Percentiles rank a stretch among this genome's conserved stretches.
Conservation (phyloP, 2,329 filamentous ascomycete species). For the Beauveria brongniartii region DNA sequence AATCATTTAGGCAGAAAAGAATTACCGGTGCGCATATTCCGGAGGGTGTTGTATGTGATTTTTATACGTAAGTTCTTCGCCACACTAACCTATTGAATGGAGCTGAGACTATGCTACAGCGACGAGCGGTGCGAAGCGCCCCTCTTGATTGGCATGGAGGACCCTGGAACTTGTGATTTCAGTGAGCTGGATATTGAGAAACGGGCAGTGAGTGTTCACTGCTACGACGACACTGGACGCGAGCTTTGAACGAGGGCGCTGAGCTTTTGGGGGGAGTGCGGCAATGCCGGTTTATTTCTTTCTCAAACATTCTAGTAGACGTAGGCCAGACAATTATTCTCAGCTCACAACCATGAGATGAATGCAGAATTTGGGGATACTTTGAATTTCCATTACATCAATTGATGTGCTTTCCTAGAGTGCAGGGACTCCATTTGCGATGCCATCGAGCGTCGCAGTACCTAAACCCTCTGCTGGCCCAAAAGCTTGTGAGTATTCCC, state of each 20-base stretch:
- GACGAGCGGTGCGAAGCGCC: not conserved
- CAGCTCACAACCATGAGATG: not conserved
- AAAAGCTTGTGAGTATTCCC: not conserved
- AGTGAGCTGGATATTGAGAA: not conserved
- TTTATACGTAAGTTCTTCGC: not conserved
- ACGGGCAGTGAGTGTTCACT: not conserved
- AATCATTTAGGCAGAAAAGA: not conserved
- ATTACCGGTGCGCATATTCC: not conserved
- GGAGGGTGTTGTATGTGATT: not conserved
- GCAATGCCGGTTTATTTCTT: not conserved
- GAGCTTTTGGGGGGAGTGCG: not conserved
- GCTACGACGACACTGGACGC: not conserved
- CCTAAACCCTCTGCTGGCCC: not conserved
- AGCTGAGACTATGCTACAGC: slow-evolving; percentile 25
- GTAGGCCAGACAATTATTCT: not conserved
- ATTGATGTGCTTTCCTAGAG: not conserved
- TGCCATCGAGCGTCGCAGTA: not conserved
- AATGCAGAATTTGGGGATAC: not conserved
- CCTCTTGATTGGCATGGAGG: not conserved
- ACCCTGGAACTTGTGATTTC: not conserved
- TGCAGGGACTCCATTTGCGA: not conserved
- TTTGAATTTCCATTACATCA: not conserved
- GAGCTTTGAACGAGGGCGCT: not conserved
- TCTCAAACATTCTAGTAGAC: not conserved
- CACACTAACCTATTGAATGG: not conserved